Conservation (phyloP, 1,139 yeast genomes). For the Pichia norvegensis region DNA sequence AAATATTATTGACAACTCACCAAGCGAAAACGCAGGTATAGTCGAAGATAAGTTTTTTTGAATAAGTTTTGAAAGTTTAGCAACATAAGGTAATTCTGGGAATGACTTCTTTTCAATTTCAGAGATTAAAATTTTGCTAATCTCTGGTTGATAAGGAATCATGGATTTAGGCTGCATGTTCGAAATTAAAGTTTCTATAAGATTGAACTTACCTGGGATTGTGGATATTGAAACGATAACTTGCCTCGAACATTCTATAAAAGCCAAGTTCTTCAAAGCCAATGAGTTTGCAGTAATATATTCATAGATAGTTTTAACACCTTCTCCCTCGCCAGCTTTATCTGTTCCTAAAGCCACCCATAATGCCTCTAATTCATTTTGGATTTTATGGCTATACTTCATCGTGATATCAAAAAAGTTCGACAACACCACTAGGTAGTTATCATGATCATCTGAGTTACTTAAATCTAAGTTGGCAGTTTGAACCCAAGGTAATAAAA, state of each 20-base stretch:
- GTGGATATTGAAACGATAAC: constrained; percentile 69
- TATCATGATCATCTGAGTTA: constrained; percentile 36
- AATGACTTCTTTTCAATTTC: constrained; percentile 13
- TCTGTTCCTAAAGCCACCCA: constrained; percentile 90
- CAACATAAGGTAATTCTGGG: constrained; percentile 58
- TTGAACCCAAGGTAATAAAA: constrained; percentile 86
- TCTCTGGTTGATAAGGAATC: constrained; percentile 51
- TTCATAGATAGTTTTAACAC: constrained; percentile 65
- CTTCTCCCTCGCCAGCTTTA: constrained; percentile 41
- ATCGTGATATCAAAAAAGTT: constrained; percentile 83
- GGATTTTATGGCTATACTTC: constrained; percentile 61
- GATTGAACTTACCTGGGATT: constrained; percentile 46
- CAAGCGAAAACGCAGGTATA: constrained; percentile 74
- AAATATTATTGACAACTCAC: constrained; percentile 80
- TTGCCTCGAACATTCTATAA: constrained; percentile 75
- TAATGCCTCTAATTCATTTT: constrained; percentile 83
- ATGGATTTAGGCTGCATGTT: constrained; percentile 77
- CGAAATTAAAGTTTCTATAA: constrained; percentile 58
- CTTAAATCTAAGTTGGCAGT: constrained; percentile 55
- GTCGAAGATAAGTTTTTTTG: constrained; percentile 39
- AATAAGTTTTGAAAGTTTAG: constrained; percentile 54
- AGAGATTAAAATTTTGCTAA: constrained; percentile 12
- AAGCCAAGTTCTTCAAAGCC: constrained; percentile 60
- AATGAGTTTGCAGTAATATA: constrained; percentile 64
- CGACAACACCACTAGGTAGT: constrained; percentile 69